A percentile compares a stretch with the other conserved stretches of the same genome.
phyloP scores from a whole-genome alignment of 148 eudicot genomes.

The Fagopyrum tataricum region DNA sequence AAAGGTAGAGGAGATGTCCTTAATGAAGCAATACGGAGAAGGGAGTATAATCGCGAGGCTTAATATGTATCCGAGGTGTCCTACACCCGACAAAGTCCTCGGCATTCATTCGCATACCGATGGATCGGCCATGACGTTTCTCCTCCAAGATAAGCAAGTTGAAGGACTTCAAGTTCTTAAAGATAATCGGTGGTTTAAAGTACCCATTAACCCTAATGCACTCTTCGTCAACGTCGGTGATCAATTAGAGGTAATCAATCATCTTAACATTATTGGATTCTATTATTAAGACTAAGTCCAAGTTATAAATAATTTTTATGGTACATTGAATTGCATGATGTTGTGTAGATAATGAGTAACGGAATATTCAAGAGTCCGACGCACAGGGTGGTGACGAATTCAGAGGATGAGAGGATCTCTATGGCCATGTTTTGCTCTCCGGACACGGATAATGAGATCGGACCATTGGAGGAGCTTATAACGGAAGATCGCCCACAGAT shows the following conservation, averaged over 20 bases:
- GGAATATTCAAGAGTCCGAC: constrained; percentile 40
- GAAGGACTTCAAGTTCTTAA: constrained; percentile 48
- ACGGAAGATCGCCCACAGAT: constrained; percentile 23
- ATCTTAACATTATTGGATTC: too few species aligned
- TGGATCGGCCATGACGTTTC: constrained; percentile 35
- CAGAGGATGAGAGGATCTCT: constrained; percentile 30
- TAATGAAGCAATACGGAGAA: constrained; percentile 25
- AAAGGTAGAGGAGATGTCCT: constrained; percentile 27
- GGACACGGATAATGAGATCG: constrained; percentile 20
- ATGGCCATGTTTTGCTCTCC: constrained; percentile 30
- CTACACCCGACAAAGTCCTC: constrained; percentile 30
- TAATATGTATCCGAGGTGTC: constrained; percentile 43
- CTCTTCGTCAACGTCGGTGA: constrained; percentile 45
- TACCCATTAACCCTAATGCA: constrained; percentile 40
- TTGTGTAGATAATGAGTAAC: constrained; percentile 38
- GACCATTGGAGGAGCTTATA: constrained; percentile 28
- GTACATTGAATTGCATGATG: neutral
- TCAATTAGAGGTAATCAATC: constrained; percentile 43
- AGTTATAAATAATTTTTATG: too few species aligned
- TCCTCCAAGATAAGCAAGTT: constrained; percentile 37
- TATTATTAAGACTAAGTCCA: too few species aligned
- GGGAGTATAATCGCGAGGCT: constrained; percentile 26
- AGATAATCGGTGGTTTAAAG: constrained; percentile 43
- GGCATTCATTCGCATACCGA: constrained; percentile 57
- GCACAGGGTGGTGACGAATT: constrained; percentile 39